Evolutionary conservation across 1,139 yeast species (phyloP), one percentile per base, ranked within the genome.

Genomic region (Magnusiomyces suaveolens): DNA sequence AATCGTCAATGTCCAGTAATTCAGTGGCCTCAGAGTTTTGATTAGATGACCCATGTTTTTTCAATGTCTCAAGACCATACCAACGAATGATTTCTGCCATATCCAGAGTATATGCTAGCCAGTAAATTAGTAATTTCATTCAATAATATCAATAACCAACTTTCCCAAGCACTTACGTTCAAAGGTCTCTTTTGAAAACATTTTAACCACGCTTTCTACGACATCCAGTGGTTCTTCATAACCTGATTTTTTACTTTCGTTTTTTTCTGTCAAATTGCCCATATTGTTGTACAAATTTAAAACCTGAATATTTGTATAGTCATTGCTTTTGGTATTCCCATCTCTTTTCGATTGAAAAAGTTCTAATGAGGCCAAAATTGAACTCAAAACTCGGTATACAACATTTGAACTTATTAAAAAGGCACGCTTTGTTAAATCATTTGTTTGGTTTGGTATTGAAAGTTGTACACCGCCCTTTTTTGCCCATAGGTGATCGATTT

Each of bases 401-500:
- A 21, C 16, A 4, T 41, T 25, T 18, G 6, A 4, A 20, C n/a
- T 60, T 10, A 72, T 60, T 24, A 60, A 62, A 2, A 59, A 54
- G 2, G 65, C 57, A 16, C 3, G n/a, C n/a, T n/a, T n/a, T n/a
- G n/a, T n/a, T n/a, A n/a, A n/a, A n/a, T n/a, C n/a, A 36, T 14
- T n/a, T 14, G 41, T 36, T 36, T n/a, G n/a, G 41, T 36, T 36
- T 8, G 10, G 10, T 8, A 36, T 18, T 16, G 44, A 21, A 4
- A 41, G 44, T 6, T 72, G 79, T 48, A 82, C 75, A 0, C 94
- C 94, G n/a, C 82, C 79, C 2, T 73, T 55, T 1, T 67, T 67
- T 54, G 72, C 68, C 88, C 92, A 86, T 33, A 69, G 65, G 1
- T 56, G 52, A 21, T 69, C 69, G 63, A 86, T 84, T 65, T 85